phyloP scores from a whole-genome alignment of 1,284 basidiomycete species.

The Leccinum proliferum region DNA sequence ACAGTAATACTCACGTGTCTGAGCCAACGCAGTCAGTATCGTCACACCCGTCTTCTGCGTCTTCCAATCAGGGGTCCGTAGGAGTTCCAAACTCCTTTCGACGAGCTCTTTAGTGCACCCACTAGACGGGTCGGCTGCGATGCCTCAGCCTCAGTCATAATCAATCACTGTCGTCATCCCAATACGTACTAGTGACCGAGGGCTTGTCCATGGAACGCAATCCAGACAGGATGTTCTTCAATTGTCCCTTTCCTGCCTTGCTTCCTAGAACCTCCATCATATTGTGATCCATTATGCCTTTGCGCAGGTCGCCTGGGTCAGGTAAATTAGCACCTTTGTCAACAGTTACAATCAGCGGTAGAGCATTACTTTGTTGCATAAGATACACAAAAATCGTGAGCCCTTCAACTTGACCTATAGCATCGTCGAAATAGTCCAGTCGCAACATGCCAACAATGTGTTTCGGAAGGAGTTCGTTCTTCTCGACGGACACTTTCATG shows the following conservation, averaged over 20 bases:
- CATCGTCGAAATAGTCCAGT: slow-evolving; percentile 12
- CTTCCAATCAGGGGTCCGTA: slow-evolving; percentile 10
- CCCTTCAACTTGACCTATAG: slow-evolving; percentile 10
- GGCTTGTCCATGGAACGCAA: slow-evolving; percentile 19
- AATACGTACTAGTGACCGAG: slow-evolving; percentile 10
- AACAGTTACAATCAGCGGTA: not conserved
- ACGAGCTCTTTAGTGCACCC: slow-evolving; percentile 8
- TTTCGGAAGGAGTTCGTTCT: not conserved
- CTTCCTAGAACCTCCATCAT: slow-evolving; percentile 14
- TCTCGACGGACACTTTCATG: slow-evolving; percentile 9
- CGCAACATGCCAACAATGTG: slow-evolving; percentile 10
- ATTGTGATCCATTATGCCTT: slow-evolving; percentile 1
- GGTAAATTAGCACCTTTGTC: slow-evolving; percentile 1
- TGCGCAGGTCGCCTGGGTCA: not conserved
- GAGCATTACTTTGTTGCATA: slow-evolving; percentile 11
- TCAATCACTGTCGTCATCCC: not conserved
- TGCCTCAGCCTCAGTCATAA: not conserved
- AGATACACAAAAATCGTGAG: slow-evolving; percentile 9
- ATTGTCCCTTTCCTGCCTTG: slow-evolving; percentile 12
- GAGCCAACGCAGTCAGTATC: not conserved
- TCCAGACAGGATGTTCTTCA: slow-evolving; percentile 1
- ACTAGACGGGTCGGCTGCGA: slow-evolving; percentile 1
- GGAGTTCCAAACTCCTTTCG: not conserved
- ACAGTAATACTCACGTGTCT: not conserved
- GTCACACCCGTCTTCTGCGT: not conserved